A percentile compares a stretch with the other conserved stretches of the same genome.
These are phyloP conservation scores for Trichosanthes truncata DNA, from an alignment of 306 rosid species.

Conservation along the genomic window DNA sequence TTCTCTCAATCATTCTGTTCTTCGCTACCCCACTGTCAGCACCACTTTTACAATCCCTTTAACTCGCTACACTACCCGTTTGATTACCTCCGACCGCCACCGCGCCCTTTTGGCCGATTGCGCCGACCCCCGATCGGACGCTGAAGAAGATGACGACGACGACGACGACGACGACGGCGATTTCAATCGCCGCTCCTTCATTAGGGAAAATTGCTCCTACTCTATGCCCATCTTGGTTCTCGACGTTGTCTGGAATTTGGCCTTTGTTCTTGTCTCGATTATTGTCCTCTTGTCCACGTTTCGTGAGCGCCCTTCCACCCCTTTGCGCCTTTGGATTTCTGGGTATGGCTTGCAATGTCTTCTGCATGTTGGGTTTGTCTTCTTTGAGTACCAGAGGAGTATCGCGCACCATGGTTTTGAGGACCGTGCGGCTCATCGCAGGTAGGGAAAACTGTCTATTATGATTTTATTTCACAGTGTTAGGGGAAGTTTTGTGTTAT, in stretches of 20 bases:
- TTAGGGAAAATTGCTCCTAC: slow-evolving; percentile 15
- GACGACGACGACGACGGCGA: slow-evolving; percentile 3
- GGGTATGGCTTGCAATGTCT: slow-evolving; percentile 59
- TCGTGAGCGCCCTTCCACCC: slow-evolving; percentile 53
- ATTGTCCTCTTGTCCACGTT: slow-evolving; percentile 50
- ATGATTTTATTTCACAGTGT: neutral
- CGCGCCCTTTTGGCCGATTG: slow-evolving; percentile 26
- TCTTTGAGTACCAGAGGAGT: slow-evolving; percentile 30
- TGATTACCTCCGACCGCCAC: slow-evolving; percentile 32
- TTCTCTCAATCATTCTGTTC: slow-evolving; percentile 16
- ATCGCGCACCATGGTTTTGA: slow-evolving; percentile 11
- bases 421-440: slow-evolving; percentile 20
- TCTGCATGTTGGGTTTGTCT: slow-evolving; percentile 50
- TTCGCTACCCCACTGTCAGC: slow-evolving; percentile 23
- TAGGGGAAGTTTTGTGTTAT: neutral
- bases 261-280: slow-evolving; percentile 50
- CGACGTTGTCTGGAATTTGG: slow-evolving; percentile 65
- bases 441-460: slow-evolving; percentile 13
- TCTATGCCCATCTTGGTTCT: slow-evolving; percentile 47
- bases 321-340: slow-evolving; percentile 58
- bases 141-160: slow-evolving; percentile 18
- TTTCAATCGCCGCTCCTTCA: slow-evolving; percentile 7
- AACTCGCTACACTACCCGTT: slow-evolving; percentile 30
- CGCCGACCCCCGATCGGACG: slow-evolving; percentile 13
- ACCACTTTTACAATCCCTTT: slow-evolving; percentile 32